These are phyloP conservation scores for Crithidia thermophila DNA, from an alignment of 208 protist genomes.

Conservation along the genomic window DNA sequence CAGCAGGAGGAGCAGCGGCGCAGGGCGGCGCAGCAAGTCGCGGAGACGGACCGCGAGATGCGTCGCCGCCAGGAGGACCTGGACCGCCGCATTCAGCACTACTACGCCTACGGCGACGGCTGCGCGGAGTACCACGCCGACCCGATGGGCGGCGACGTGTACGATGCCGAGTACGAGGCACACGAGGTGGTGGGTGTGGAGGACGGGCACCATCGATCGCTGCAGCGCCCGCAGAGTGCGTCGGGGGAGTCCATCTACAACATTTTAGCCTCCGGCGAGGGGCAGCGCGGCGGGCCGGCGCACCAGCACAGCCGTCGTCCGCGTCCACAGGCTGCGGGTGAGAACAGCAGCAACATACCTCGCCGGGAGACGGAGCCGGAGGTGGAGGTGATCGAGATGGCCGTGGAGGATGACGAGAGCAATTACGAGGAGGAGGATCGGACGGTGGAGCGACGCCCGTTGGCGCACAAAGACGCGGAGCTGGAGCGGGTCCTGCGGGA, in stretches of 20 bases:
- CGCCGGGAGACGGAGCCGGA: constrained; percentile 44
- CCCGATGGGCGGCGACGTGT: neutral
- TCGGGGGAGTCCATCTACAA: constrained; percentile 61
- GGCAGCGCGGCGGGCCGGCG: neutral
- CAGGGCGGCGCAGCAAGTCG: constrained; percentile 21
- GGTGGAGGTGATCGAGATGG: constrained; percentile 60
- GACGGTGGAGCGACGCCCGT: constrained; percentile 9
- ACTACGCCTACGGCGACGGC: neutral
- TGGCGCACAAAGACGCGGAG: constrained; percentile 44
- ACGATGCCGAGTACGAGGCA: neutral
- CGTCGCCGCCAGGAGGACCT: constrained; percentile 28
- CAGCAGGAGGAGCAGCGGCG: constrained; percentile 55
- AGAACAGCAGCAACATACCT: neutral
- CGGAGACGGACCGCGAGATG: constrained; percentile 13
- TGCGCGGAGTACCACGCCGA: constrained; percentile 1
- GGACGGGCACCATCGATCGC: neutral
- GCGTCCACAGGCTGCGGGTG: neutral
- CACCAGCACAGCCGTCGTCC: neutral
- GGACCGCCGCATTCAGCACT: constrained; percentile 24
- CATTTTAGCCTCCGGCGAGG: constrained; percentile 14
- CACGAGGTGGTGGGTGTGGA: neutral
- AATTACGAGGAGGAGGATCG: neutral
- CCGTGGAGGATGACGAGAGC: constrained; percentile 8
- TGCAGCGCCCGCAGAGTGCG: constrained; percentile 4
- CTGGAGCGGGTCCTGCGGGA: constrained; percentile 56